phyloP scores from a whole-genome alignment of 148 eudicot species.

The Amaranthus palmeri region DNA sequence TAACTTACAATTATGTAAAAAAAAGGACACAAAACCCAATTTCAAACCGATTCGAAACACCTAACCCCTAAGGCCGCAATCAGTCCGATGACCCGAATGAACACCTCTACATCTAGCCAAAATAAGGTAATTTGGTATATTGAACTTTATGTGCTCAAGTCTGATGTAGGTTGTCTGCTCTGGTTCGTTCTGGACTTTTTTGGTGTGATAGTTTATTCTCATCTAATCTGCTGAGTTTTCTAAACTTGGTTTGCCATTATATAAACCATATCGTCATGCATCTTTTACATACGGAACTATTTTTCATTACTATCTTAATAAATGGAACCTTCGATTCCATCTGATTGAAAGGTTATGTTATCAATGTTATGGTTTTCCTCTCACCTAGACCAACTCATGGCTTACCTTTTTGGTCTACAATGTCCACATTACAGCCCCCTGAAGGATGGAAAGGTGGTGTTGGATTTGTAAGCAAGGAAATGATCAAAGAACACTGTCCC shows the following conservation, averaged over 20 bases:
- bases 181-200: no score
- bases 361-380: constrained; percentile 1
- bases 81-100: no score
- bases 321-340: neutral
- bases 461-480: constrained; percentile 81
- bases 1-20: no score
- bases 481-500: constrained; percentile 81
- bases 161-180: no score
- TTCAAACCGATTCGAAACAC: no score
- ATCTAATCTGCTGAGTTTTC: no score
- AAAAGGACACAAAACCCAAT: no score
- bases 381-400: constrained; percentile 3
- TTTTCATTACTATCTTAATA: neutral
- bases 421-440: constrained; percentile 57
- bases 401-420: neutral
- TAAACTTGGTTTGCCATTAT: neutral
- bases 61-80: no score
- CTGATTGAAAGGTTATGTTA: neutral
- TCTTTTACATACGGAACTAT: neutral
- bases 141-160: no score
- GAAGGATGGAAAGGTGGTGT: constrained; percentile 87
- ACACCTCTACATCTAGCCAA: no score
- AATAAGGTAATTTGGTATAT: no score
- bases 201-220: no score
- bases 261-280: neutral